Evolutionary conservation across 2,329 filamentous ascomycete genomes (phyloP), one percentile per base, ranked within the genome.

Genomic region (Ceratocystis ficicola): DNA sequence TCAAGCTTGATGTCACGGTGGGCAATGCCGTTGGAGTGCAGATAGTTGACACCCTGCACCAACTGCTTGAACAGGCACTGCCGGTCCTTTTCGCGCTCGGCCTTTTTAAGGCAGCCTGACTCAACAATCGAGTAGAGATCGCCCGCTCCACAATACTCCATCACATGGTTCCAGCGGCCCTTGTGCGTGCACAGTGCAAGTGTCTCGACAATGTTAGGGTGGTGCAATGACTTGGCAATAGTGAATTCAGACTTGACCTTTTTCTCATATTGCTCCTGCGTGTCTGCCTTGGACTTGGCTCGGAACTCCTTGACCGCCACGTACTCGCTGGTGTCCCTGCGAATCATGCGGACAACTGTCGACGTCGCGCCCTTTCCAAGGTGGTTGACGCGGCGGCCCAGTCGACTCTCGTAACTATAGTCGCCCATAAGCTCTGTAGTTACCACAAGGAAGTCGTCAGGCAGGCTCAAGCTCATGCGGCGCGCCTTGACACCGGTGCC

Each of bases 241-340:
- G 86, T 90, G 76, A 86, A 96, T 73, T 96, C 91, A 1, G 89
- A 92, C 75, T 93, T 95, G 77, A 95, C 89, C 78, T 95, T 94
- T 75, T 90, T 87, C 70, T 89, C 83, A 74, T 95, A 95, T 63
- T 94, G 89, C 36, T 84, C 81, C 68, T 83, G 79, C 8, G 82
- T 85, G 73, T 95, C 90, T 50, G 81, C 80, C 44, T 81, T 80
- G 44, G 85, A 85, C 74, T 88, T 88, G 69, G 83, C 82, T 10
- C 90, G 85, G 74, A 95, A 95, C 72, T 94, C 89, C 76, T 96
- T 96, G 70, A 95, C 90, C 0, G 91, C 91, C 70, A 87, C 92
- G 6, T 90, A 76, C 71, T 90, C 86, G 48, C 78, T 79, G 4
- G 80, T 77, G 41, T 85, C 86, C 73, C 87, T 90, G 69, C 86